Base-by-base conservation (phyloP, 2,329 filamentous ascomycete genomes). In the Delphinella strobiligena region DNA sequence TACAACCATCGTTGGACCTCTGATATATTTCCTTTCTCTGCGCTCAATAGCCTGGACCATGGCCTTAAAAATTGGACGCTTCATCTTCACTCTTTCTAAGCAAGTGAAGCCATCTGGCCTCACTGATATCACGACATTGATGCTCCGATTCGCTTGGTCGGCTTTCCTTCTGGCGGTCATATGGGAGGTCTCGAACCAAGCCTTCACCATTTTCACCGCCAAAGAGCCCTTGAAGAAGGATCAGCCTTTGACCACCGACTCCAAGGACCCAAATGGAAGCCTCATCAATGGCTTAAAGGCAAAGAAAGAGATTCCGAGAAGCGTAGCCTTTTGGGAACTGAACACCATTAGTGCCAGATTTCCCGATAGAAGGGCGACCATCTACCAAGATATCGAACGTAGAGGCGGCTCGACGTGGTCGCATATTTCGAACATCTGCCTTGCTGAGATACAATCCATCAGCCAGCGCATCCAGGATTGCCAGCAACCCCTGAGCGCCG, bases 241-340 rank as follows among this genome's bases (percentile, higher is more conserved):
- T n/a, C 74, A 80, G 51, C 87, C 88, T 3, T 72, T 96, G 41
- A 94, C 86, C 0, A 73, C 74, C 14, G 83, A 89, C 49, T 84
- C 86, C 12, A 91, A 84, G 54, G 53, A 59, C 41, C 85, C 89
- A 1, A 96, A 94, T 53, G 87, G 86, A 27, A 94, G 84, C 55
- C 68, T 96, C 19, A 59, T 96, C 36, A 86, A 79, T 41, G 89
- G 89, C 0, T 60, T 96, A 34, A 88, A 80, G 56, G 80, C 80
- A 47, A 91, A 87, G 62, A 91, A 89, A 58, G 69, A 84, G 7
- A 69, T 83, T 8, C 77, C 84, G 44, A 79, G 83, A 72, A 73
- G 77, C 1, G 93, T 93, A 58, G 88, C 89, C 12, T 82, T 93
- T 60, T 94, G 88, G 88, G 89, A 96, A 55, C 67, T 95, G 19